Evolutionary conservation across 345 rosid genomes (phyloP).

Genomic region (Dipteronia sinensis): DNA sequence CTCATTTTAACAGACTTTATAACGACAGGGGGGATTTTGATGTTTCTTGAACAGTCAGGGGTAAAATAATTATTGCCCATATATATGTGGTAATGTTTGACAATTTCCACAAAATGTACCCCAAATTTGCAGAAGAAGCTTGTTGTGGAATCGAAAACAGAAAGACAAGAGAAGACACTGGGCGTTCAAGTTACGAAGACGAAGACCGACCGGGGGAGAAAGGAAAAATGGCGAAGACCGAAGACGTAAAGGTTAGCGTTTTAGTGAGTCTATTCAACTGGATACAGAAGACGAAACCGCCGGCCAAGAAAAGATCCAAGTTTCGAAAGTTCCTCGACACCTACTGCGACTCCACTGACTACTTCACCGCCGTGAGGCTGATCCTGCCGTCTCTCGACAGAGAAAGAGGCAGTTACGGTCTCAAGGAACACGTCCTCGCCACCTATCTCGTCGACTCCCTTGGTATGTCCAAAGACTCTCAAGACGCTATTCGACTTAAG

Average conservation of each 20-base stretch:
- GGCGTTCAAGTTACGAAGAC: no score
- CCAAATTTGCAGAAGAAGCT: no score
- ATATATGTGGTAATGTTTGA: no score
- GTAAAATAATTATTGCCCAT: no score
- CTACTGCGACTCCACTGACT: slow-evolving; percentile 69
- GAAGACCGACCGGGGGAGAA: not conserved
- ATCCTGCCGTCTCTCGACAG: slow-evolving; percentile 85
- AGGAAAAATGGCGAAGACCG: slow-evolving; percentile 41
- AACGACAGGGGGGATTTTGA: no score
- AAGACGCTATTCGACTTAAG: slow-evolving; percentile 80
- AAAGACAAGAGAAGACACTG: no score
- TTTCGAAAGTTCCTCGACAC: slow-evolving; percentile 87
- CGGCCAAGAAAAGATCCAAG: slow-evolving; percentile 80
- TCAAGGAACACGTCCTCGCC: slow-evolving; percentile 93
- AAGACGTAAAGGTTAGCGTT: slow-evolving; percentile 61
- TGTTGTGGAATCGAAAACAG: no score
- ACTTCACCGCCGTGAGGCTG: slow-evolving; percentile 73
- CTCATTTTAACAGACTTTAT: no score
- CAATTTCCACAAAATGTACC: no score
- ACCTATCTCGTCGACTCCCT: slow-evolving; percentile 81
- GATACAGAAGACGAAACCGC: slow-evolving; percentile 73
- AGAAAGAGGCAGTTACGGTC: slow-evolving; percentile 89
- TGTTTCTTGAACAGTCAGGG: no score
- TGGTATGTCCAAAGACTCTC: slow-evolving; percentile 85
- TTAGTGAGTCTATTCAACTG: slow-evolving; percentile 83